phyloP scores from a whole-genome alignment of 371 early-diverging fungal species.

The Funneliformis caledonium region DNA sequence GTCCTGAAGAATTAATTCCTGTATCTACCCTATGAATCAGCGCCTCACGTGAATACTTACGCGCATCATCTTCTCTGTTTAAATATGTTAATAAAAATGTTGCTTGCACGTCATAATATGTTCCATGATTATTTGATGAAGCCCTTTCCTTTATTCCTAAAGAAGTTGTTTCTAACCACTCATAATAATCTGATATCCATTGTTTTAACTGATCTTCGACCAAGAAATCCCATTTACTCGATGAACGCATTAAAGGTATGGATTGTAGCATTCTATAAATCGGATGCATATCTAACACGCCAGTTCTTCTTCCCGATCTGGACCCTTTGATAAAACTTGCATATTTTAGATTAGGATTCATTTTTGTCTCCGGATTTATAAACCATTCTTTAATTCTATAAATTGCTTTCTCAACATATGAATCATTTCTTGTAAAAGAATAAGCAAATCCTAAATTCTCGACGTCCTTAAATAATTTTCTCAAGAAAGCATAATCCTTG shows the following conservation, averaged over 20 bases:
- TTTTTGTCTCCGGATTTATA: slow-evolving; percentile 52
- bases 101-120: slow-evolving; percentile 50
- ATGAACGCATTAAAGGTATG: background rate
- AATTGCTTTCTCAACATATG: slow-evolving; percentile 50
- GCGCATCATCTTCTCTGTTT: slow-evolving; percentile 45
- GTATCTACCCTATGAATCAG: slow-evolving; percentile 43
- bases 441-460: slow-evolving; percentile 56
- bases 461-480: slow-evolving; percentile 52
- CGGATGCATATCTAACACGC: slow-evolving; percentile 55
- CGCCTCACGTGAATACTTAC: slow-evolving; percentile 38
- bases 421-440: slow-evolving; percentile 55
- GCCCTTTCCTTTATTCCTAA: slow-evolving; percentile 50
- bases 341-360: slow-evolving; percentile 62
- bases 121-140: slow-evolving; percentile 57
- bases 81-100: slow-evolving; percentile 50
- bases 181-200: slow-evolving; percentile 53
- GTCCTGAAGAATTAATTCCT: slow-evolving; percentile 47
- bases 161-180: slow-evolving; percentile 54
- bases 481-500: slow-evolving; percentile 52
- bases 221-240: background rate
- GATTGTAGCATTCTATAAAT: slow-evolving; percentile 47
- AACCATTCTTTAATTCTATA: slow-evolving; percentile 57
- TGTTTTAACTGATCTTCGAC: slow-evolving; percentile 40
- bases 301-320: slow-evolving; percentile 50
- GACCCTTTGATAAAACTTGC: slow-evolving; percentile 54